These are phyloP conservation scores for Monilinia vaccinii-corymbosi DNA, from an alignment of 2,329 filamentous ascomycete species.

Conservation along the genomic window DNA sequence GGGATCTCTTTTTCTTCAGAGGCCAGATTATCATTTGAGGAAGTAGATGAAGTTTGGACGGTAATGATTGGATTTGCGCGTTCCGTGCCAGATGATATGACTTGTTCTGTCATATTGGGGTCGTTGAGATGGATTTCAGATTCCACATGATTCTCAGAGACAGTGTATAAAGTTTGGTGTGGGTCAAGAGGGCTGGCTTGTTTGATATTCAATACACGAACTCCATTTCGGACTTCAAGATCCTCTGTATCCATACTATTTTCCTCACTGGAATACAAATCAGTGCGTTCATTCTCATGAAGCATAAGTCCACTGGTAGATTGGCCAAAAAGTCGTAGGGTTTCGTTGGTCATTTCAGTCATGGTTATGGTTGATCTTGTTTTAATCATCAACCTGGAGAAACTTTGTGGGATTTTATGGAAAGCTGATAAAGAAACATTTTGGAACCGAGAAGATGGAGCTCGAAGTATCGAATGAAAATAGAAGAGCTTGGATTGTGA, in stretches of 20 bases:
- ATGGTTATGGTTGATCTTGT: neutral
- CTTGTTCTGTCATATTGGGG: neutral
- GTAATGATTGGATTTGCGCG: neutral
- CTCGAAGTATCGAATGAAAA: neutral
- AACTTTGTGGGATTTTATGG: neutral
- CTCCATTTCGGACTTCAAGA: neutral
- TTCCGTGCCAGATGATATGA: neutral
- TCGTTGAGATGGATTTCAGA: neutral
- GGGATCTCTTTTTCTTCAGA: neutral
- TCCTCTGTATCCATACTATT: neutral
- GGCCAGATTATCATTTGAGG: neutral
- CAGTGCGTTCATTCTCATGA: neutral
- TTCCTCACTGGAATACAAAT: too few relatives aligned
- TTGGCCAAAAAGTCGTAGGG: neutral
- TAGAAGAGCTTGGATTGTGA: neutral
- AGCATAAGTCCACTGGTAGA: rapidly evolving
- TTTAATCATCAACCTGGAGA: neutral
- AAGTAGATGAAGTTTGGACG: neutral
- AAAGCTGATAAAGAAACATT: neutral
- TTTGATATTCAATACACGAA: neutral
- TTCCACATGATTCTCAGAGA: neutral
- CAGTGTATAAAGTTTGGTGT: neutral
- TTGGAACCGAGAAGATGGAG: neutral
- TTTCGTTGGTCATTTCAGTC: neutral
- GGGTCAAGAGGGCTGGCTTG: neutral